Percentiles rank a stretch among this genome's conserved stretches.
Conservation (phyloP, 2,329 filamentous ascomycete species). For the Fusarium sulawesiense region DNA sequence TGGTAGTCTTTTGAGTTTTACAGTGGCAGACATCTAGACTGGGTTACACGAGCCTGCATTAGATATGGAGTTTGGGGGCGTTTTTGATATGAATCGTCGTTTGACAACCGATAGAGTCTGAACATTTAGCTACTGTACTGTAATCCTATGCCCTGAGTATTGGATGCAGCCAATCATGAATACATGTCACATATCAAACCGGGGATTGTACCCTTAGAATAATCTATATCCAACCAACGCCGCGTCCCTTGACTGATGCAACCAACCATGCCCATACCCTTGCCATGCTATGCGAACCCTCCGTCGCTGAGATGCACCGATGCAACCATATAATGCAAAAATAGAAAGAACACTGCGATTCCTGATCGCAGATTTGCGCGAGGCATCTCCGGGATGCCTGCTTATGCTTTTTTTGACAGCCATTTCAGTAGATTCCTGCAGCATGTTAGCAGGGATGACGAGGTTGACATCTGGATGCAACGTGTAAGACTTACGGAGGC, state of each 20-base stretch:
- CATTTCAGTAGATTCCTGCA: conserved; percentile 40
- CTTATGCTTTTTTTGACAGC: conserved; percentile 24
- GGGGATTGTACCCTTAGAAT: conserved; percentile 28
- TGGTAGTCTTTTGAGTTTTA: conserved; percentile 92
- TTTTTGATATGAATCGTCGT: conserved; percentile 19
- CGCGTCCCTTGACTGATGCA: conserved; percentile 36
- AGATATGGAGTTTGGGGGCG: conserved; percentile 11
- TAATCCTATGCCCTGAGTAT: conserved; percentile 19
- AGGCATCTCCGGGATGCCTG: conserved; percentile 20
- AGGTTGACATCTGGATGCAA: conserved; percentile 25
- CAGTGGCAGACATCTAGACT: conserved; percentile 64
- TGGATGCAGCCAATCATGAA: conserved; percentile 31
- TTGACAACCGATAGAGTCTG: conserved; percentile 25
- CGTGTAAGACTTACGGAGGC: conserved; percentile 44
- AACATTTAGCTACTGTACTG: conserved; percentile 17
- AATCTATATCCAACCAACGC: conserved; percentile 35
- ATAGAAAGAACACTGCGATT: conserved; percentile 33
- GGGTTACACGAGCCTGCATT: conserved; percentile 18
- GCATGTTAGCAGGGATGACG: conserved; percentile 40
- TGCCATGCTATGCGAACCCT: conserved; percentile 38
- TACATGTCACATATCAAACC: conserved; percentile 32
- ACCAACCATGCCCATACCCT: conserved; percentile 36
- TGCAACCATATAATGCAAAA: conserved; percentile 31
- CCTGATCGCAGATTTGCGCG: conserved; percentile 20
- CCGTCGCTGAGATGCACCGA: conserved; percentile 38